Percentiles rank a stretch among this genome's conserved stretches.
These are phyloP conservation scores for Fusarium phyllophilum DNA, from an alignment of 2,329 filamentous ascomycete species.

Conservation along the genomic window DNA sequence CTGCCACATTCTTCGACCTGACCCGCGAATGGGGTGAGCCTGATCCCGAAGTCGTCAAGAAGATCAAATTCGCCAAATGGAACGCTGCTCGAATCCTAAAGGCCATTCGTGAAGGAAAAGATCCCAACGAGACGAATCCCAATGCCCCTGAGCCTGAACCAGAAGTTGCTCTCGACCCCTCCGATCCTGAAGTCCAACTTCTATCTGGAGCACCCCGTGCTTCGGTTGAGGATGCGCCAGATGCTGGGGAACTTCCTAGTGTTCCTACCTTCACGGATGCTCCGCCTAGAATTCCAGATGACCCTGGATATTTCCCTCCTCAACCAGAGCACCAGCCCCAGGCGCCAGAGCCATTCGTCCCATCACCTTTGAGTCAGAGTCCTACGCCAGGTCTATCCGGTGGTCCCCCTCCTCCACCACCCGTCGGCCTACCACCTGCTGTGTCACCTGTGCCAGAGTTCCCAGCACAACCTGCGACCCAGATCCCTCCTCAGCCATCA, in stretches of 20 bases:
- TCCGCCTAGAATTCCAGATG: slow-evolving; percentile 42
- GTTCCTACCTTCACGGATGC: slow-evolving; percentile 44
- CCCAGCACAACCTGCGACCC: slow-evolving; percentile 28
- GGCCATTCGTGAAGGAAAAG: slow-evolving; percentile 88
- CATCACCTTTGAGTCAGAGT: slow-evolving; percentile 50
- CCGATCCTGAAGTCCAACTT: slow-evolving; percentile 72
- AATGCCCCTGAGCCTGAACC: slow-evolving; percentile 63
- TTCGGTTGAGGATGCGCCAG: slow-evolving; percentile 64
- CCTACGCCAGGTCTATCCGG: slow-evolving; percentile 35
- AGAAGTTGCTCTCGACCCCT: slow-evolving; percentile 63
- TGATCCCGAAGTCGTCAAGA: slow-evolving; percentile 80
- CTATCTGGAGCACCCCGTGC: slow-evolving; percentile 53
- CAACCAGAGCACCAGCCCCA: slow-evolving; percentile 21
- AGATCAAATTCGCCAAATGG: slow-evolving; percentile 97
- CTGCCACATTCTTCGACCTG: slow-evolving; percentile 90
- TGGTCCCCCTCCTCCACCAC: slow-evolving; percentile 35
- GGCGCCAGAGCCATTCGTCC: slow-evolving; percentile 44
- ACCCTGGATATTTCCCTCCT: slow-evolving; percentile 50
- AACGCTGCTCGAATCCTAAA: slow-evolving; percentile 91
- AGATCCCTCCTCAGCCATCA: slow-evolving; percentile 45
- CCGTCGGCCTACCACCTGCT: slow-evolving; percentile 18
- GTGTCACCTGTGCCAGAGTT: slow-evolving; percentile 19
- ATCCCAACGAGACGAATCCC: slow-evolving; percentile 93
- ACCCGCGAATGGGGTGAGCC: slow-evolving; percentile 83
- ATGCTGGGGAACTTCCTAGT: slow-evolving; percentile 51